Evolutionary conservation across 2,329 filamentous ascomycete genomes (phyloP), one percentile per base, ranked within the genome.

Genomic region (Teratosphaeria pseudoeucalypti): DNA sequence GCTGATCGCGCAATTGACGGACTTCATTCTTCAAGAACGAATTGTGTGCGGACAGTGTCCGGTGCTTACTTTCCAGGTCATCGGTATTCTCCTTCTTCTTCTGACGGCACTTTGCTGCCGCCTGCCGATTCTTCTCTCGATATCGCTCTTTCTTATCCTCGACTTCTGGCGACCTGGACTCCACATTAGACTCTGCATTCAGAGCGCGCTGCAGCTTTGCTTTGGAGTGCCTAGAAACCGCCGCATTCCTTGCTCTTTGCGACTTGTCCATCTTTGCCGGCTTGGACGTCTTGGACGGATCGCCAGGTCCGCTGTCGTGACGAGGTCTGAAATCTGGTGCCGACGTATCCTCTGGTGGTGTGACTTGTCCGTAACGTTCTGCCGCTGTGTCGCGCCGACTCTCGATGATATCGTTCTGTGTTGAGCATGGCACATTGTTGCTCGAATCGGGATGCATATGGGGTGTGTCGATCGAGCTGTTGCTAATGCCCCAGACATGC

Each of bases 81-180:
- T 78, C 74, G 39, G 78, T 80, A 66, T 81, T 81, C 61, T 81
- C 79, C 71, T 84, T 84, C 72, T 84, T 84, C 74, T 88, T 89
- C 67, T 86, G 82, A 3, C 87, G 82, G 68, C 87, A 90, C 69
- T 89, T 90, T 70, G 84, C 87, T 1, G 88, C 87, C 0, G 88
- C 87, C 2, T 87, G 75, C 10, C 87, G 80, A 70, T 91, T 91
- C 61, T 87, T 82, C 72, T 88, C 85, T 0, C 89, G 78, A 65
- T 85, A 85, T 62, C 79, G 80, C 62, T 76, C 78, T 32, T 82
- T 77, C 65, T 81, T 83, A 10, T 78, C 75, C 23, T 71, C 71
- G 37, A 47, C 23, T 32, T 65, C 65, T 27, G 53, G 53, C 27
- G 53, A 32, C 23, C 53, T 26, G 9, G 27, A 32, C 53, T 54